Conservation (phyloP, 176 grass and related monocot genomes). For the Avena insularis region DNA sequence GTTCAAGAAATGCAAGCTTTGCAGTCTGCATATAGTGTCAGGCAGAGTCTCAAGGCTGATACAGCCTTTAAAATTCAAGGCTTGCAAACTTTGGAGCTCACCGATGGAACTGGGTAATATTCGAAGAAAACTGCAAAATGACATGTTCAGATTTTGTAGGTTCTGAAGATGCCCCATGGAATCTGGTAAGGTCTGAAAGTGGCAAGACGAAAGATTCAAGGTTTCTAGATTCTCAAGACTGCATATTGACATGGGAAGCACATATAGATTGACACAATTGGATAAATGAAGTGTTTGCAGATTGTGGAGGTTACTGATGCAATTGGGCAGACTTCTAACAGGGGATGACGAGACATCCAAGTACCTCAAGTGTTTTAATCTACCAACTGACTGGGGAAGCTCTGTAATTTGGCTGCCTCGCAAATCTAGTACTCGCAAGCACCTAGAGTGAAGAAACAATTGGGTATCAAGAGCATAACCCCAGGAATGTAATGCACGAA, state of each 20-base stretch:
- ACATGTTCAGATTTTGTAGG: constrained; percentile 56
- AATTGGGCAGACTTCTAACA: constrained; percentile 53
- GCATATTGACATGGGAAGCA: constrained; percentile 59
- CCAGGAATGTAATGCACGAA: constrained; percentile 59
- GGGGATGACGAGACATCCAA: constrained; percentile 59
- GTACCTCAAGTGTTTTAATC: constrained; percentile 65
- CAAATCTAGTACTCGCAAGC: constrained; percentile 58
- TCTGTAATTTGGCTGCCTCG: constrained; percentile 38
- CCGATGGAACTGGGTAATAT: constrained; percentile 52
- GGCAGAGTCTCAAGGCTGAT: constrained; percentile 48
- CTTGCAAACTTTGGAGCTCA: constrained; percentile 43
- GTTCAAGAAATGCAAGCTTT: constrained; percentile 54
- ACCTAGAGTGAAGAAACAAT: constrained; percentile 22
- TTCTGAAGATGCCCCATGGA: constrained; percentile 45
- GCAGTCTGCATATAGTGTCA: constrained; percentile 53
- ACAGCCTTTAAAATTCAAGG: constrained; percentile 51
- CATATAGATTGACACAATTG: constrained; percentile 48
- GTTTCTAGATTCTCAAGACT: constrained; percentile 48
- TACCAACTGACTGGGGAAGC: constrained; percentile 43
- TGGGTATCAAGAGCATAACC: constrained; percentile 25
- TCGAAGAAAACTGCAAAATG: constrained; percentile 48
- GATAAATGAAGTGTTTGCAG: constrained; percentile 55
- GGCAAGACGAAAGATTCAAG: constrained; percentile 62
- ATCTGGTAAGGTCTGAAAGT: constrained; percentile 52
- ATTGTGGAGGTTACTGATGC: constrained; percentile 54